These are phyloP conservation scores for Xylaria sp. DNA, from an alignment of 2,329 filamentous ascomycete genomes.

Conservation along the genomic window DNA sequence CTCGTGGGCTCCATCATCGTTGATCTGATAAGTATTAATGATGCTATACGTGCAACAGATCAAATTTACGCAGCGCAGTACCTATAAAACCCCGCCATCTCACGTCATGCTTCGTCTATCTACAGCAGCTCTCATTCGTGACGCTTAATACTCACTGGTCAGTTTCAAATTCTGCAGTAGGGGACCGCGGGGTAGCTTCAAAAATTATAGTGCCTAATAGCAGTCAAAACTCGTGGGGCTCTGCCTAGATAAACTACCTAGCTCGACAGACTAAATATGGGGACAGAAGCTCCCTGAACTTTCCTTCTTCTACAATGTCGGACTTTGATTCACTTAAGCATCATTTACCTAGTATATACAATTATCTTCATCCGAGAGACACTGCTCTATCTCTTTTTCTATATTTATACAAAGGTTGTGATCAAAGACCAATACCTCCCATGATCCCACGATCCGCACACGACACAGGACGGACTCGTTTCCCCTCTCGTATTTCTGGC, in stretches of 20 bases:
- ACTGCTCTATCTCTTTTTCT: background rate
- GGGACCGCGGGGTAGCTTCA: slow-evolving; percentile 19
- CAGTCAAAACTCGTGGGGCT: slow-evolving; percentile 13
- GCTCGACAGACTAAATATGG: background rate
- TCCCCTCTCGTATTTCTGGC: background rate
- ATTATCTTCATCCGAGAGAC: background rate
- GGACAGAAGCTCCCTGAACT: background rate
- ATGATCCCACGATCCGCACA: background rate
- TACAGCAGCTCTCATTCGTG: background rate
- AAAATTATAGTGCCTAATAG: background rate
- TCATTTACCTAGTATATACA: background rate
- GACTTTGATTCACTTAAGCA: background rate
- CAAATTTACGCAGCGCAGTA: background rate
- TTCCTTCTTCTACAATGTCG: background rate
- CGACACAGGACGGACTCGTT: background rate
- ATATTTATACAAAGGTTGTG: background rate
- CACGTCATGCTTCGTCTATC: slow-evolving; percentile 28
- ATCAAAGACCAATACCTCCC: background rate
- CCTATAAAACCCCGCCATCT: slow-evolving; percentile 9
- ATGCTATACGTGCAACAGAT: background rate
- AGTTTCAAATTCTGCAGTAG: background rate
- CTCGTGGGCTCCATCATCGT: slow-evolving; percentile 3
- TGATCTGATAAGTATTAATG: background rate
- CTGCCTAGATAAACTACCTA: background rate
- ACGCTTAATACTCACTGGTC: background rate